Conservation (phyloP, 805 yeast genomes). For the Pichia cabralensis region DNA sequence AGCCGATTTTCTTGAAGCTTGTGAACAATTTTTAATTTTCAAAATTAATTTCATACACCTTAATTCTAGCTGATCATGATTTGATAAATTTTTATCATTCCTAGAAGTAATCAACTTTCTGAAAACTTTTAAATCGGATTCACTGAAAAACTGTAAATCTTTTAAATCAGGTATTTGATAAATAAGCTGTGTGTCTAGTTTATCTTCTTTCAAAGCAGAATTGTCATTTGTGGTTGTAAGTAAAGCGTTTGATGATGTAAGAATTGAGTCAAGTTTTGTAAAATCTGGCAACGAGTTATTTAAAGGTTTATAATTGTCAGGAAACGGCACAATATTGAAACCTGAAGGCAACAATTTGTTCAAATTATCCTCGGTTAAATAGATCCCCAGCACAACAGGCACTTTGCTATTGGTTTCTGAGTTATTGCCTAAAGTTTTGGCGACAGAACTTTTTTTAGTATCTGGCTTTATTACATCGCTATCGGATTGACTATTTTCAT, state of each 20-base stretch:
- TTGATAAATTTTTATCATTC: slow-evolving; percentile 26
- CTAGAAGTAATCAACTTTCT: slow-evolving; percentile 38
- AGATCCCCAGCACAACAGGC: slow-evolving; percentile 26
- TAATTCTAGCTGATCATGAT: slow-evolving; percentile 49
- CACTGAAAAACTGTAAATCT: slow-evolving; percentile 60
- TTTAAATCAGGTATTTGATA: slow-evolving; percentile 54
- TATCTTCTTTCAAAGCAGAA: slow-evolving; percentile 18
- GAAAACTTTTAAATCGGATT: slow-evolving; percentile 63
- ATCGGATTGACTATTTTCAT: slow-evolving; percentile 8
- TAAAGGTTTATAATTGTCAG: slow-evolving; percentile 33
- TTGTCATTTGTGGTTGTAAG: slow-evolving; percentile 15
- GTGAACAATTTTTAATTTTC: slow-evolving; percentile 70
- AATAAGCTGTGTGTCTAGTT: slow-evolving; percentile 29
- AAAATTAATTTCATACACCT: slow-evolving; percentile 54
- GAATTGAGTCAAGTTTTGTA: slow-evolving; percentile 8
- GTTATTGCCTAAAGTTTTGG: not conserved
- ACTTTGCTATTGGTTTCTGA: slow-evolving; percentile 1
- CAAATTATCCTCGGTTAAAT: slow-evolving; percentile 36
- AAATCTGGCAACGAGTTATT: slow-evolving; percentile 28
- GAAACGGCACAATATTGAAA: slow-evolving; percentile 34
- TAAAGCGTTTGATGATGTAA: not conserved
- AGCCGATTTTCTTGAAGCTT: slow-evolving; percentile 56
- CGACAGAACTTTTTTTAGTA: too few relatives aligned
- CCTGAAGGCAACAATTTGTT: slow-evolving; percentile 45
- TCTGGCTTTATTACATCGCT: not conserved